These are phyloP conservation scores for Rhizoctonia solani DNA, from an alignment of 1,284 basidiomycete species.

Conservation along the genomic window DNA sequence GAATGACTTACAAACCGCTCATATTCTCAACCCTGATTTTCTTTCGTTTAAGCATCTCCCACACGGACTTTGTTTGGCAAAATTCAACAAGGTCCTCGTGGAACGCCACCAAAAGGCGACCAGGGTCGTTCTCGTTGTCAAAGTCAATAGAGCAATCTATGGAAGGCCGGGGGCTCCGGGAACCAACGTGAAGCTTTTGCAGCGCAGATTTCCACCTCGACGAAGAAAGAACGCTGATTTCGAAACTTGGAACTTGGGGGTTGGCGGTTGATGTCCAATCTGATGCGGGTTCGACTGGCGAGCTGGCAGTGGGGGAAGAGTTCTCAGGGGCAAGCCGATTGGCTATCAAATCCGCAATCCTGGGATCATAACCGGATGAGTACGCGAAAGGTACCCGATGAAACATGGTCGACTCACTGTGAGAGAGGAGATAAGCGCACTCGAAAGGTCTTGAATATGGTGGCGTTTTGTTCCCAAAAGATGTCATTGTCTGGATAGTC, in stretches of 20 bases:
- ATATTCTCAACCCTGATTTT: slow-evolving; percentile 72
- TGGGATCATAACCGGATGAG: slow-evolving; percentile 46
- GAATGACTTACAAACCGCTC: slow-evolving; percentile 71
- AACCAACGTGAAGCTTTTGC: slow-evolving; percentile 4
- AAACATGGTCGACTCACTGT: slow-evolving; percentile 65
- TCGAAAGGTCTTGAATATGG: slow-evolving; percentile 57
- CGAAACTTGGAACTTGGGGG: slow-evolving; percentile 20
- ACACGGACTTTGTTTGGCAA: slow-evolving; percentile 68
- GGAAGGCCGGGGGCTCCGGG: slow-evolving; percentile 1
- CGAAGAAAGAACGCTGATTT: slow-evolving; percentile 24
- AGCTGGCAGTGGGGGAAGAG: slow-evolving; percentile 25
- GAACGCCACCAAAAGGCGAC: slow-evolving; percentile 66
- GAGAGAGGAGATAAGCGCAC: slow-evolving; percentile 63
- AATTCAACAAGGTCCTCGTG: slow-evolving; percentile 65
- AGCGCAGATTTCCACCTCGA: slow-evolving; percentile 24
- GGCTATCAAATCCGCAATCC: slow-evolving; percentile 28
- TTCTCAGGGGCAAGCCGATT: slow-evolving; percentile 43
- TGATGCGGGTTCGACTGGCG: slow-evolving; percentile 48
- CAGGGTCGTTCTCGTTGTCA: slow-evolving; percentile 59
- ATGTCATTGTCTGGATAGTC: slow-evolving; percentile 47
- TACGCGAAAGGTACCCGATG: slow-evolving; percentile 59
- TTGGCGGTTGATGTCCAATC: slow-evolving; percentile 43
- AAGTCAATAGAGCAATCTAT: slow-evolving; percentile 58
- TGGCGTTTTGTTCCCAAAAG: slow-evolving; percentile 40
- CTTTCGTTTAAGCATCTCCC: slow-evolving; percentile 61